A percentile compares a stretch with the other conserved stretches of the same genome.
Conservation (phyloP, 2,329 filamentous ascomycete species). For the Trematosphaeria pertusa region DNA sequence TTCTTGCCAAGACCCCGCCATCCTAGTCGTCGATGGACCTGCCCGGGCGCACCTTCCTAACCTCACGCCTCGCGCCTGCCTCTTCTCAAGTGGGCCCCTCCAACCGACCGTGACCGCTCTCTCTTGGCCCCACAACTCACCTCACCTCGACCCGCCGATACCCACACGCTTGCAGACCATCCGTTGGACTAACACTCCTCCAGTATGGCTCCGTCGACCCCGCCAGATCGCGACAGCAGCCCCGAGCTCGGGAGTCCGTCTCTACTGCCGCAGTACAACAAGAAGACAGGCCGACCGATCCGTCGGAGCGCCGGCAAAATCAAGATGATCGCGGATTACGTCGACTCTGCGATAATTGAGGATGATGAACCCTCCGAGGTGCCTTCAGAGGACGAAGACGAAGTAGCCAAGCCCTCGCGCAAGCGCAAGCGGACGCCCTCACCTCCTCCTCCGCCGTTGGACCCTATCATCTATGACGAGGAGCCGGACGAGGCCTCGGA, state of each 20-base stretch:
- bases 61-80: too few relatives aligned
- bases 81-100: too few relatives aligned
- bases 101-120: too few relatives aligned
- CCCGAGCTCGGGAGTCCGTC: conserved; percentile 40
- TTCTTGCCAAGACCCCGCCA: too few relatives aligned
- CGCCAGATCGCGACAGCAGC: conserved; percentile 22
- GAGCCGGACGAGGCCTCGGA: conserved; percentile 37
- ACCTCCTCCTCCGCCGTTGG: conserved; percentile 42
- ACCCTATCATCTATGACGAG: conserved; percentile 40
- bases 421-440: conserved; percentile 47
- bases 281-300: conserved; percentile 52
- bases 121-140: too few relatives aligned
- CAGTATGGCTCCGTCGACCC: too few relatives aligned
- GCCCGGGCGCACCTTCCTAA: too few relatives aligned
- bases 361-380: conserved; percentile 36
- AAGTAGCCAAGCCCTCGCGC: conserved; percentile 30
- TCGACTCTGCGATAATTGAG: conserved; percentile 47
- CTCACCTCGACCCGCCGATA: too few relatives aligned
- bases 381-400: conserved; percentile 40
- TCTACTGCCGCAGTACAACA: conserved; percentile 44
- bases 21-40: too few relatives aligned
- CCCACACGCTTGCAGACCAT: too few relatives aligned
- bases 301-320: conserved; percentile 49
- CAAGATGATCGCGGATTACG: conserved; percentile 45
- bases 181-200: too few relatives aligned